Percentiles rank a stretch among this genome's conserved stretches.
Conservation (phyloP, 371 early-diverging fungal species). For the Lichtheimia corymbifera region DNA sequence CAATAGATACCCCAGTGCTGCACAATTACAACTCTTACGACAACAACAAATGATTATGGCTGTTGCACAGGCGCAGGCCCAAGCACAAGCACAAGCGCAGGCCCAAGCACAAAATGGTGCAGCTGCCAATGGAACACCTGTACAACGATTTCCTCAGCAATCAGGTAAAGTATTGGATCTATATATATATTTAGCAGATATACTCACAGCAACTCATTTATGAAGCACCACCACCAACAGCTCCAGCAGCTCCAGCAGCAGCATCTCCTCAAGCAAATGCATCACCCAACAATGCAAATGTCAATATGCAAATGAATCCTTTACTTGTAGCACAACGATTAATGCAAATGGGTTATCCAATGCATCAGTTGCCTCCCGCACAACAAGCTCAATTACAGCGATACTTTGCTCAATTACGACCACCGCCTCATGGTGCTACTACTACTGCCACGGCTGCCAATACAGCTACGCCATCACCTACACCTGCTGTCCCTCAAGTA, state of each 20-base stretch:
- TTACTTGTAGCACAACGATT: constrained; percentile 38
- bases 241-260: constrained; percentile 15
- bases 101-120: constrained; percentile 10
- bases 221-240: background rate
- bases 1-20: constrained; percentile 40
- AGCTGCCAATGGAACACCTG: background rate
- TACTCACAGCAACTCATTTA: too few species aligned
- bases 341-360: constrained; percentile 44
- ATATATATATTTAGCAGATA: too few species aligned
- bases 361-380: constrained; percentile 32
- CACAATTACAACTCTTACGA: constrained; percentile 46
- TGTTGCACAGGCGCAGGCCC: constrained; percentile 15
- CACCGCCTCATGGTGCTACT: constrained; percentile 31
- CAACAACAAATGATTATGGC: constrained; percentile 24
- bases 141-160: background rate
- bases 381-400: constrained; percentile 41
- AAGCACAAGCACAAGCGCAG: constrained; percentile 24
- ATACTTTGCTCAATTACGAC: constrained; percentile 36
- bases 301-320: constrained; percentile 16
- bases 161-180: background rate
- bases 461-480: constrained; percentile 16
- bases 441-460: constrained; percentile 1
- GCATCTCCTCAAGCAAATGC: background rate
- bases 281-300: background rate
- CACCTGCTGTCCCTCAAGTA: constrained; percentile 12